Evolutionary conservation across 1,284 basidiomycete species (phyloP).

Genomic region (Abortiporus biennis): DNA sequence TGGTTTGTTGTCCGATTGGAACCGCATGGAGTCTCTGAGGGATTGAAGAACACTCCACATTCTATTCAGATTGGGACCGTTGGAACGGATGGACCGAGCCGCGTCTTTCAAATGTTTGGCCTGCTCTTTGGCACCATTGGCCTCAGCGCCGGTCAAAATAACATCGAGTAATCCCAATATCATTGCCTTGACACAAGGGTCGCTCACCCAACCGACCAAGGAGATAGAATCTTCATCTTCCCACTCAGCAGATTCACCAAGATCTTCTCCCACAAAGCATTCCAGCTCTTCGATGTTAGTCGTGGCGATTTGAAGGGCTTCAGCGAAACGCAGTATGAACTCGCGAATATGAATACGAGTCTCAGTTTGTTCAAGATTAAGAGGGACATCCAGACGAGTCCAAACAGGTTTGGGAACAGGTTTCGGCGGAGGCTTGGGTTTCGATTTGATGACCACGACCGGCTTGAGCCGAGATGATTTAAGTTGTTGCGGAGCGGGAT

Average conservation of each 20-base stretch:
- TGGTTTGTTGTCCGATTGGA: conserved; percentile 10
- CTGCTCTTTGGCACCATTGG: conserved; percentile 25
- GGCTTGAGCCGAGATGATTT: no score
- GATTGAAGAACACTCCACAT: conserved; percentile 50
- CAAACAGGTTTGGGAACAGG: conserved; percentile 33
- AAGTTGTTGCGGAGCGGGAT: conserved; percentile 25
- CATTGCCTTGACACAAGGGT: conserved; percentile 54
- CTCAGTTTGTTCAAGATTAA: conserved; percentile 44
- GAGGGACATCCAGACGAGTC: conserved; percentile 38
- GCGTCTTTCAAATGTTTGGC: conserved; percentile 38
- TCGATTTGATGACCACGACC: conserved; percentile 21
- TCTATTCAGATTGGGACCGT: conserved; percentile 50
- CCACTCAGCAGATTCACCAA: conserved; percentile 10
- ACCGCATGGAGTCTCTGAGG: conserved; percentile 34
- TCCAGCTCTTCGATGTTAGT: conserved; percentile 60
- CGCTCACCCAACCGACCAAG: conserved; percentile 53
- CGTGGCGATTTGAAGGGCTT: conserved; percentile 46
- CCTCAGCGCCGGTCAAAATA: conserved; percentile 37
- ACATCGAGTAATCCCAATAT: conserved; percentile 52
- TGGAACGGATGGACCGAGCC: conserved; percentile 43
- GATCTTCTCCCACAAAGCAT: conserved; percentile 38
- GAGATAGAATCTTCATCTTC: conserved; percentile 34
- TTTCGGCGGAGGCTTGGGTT: conserved; percentile 19
- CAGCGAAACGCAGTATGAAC: conserved; percentile 60
- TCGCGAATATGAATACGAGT: conserved; percentile 67